Evolutionary conservation across 169 alveolate species (phyloP), one percentile per base, ranked within the genome.

Genomic region (Cryptosporidium muris): DNA sequence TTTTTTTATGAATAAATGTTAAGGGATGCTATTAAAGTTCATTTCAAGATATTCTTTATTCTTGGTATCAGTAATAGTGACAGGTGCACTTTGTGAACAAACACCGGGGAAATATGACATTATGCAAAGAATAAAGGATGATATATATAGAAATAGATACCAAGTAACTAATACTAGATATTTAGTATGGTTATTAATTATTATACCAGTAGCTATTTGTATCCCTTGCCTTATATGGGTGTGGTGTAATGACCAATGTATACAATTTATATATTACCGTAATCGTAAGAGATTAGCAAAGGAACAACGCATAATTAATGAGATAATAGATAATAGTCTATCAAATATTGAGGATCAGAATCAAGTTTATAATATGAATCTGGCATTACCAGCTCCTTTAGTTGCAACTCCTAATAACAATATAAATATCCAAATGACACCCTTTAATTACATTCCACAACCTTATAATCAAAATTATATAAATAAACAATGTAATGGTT

Each of bases 191-290:
- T 2, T 74, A 58, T 58, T 74, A 53, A 68, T 74, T 14, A 58
- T 74, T 43, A 60, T 74, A 45, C 85, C 85, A 11, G 85, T 74
- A 58, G 45, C 60, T 56, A 58, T 74, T 43, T 74, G 85, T 34
- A 74, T 74, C 60, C 85, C 85, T 16, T 74, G 85, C 37, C 16
- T 74, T 34, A 58, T 74, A 53, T 74, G 85, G 85, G 85, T 74
- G 9, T 74, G 85, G 85, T 74, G 85, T 42, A 74, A 68, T 58
- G 85, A 74, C 4, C 85, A 74, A 25, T 74, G 85, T 42, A 34
- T 74, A n/a, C 85, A 74, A 48, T 43, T 74, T 25, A 52, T 74
- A 12, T 58, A 58, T 45, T 74, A 74, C 36, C 34, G 85, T 9
- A 54, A 49, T 60, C 54, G 60, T 43, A 58, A 58, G 85, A 74